A percentile compares a stretch with the other conserved stretches of the same genome.
These are phyloP conservation scores for Wickerhamiella hasegawae DNA, from an alignment of 805 yeast genomes.

Conservation along the genomic window DNA sequence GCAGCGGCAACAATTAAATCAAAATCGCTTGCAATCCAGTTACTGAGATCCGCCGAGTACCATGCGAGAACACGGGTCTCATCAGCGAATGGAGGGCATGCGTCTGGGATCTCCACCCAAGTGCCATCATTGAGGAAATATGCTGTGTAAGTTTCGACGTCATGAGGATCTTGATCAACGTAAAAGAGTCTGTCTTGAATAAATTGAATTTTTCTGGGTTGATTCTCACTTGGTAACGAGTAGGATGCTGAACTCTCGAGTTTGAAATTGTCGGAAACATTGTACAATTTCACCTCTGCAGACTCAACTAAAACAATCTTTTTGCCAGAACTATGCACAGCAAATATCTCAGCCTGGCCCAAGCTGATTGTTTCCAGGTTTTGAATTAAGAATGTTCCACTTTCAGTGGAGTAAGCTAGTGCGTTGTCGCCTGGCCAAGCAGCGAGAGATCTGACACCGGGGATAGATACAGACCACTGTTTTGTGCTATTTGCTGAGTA, in stretches of 20 bases:
- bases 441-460: not conserved
- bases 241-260: not conserved
- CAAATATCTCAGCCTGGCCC: not conserved
- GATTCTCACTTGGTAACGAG: not conserved
- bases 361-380: not conserved
- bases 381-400: not conserved
- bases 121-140: not conserved
- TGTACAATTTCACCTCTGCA: not conserved
- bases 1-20: conserved; percentile 7
- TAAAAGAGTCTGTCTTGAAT: not conserved
- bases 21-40: conserved; percentile 2
- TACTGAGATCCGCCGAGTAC: conserved; percentile 4
- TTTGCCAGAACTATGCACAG: not conserved
- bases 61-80: conserved; percentile 5
- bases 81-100: conserved; percentile 12
- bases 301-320: not conserved
- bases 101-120: too few species aligned
- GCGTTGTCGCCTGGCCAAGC: conserved; percentile 1
- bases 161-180: not conserved
- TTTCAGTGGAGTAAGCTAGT: conserved; percentile 2
- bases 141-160: not conserved
- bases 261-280: conserved; percentile 1
- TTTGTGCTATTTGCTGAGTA: conserved; percentile 2
- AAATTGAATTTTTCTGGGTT: not conserved
- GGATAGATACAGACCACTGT: conserved; percentile 1